A percentile compares a stretch with the other conserved stretches of the same genome.
Evolutionary conservation across 306 rosid genomes (phyloP).

Genomic region (Prunus mira): DNA sequence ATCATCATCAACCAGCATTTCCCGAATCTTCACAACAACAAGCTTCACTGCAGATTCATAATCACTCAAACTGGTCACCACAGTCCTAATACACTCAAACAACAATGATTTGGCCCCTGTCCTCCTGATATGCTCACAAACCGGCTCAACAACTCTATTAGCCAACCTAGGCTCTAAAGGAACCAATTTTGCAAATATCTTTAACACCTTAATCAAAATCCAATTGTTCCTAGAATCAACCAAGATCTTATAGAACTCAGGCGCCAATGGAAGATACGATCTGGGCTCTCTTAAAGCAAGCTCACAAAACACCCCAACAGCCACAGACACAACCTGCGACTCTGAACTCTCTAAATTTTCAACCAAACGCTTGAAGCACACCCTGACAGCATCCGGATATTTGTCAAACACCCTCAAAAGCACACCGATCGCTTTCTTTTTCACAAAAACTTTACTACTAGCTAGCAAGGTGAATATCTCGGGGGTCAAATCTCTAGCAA

Average conservation of each 20-base stretch:
- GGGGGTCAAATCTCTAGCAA: constrained; percentile 80
- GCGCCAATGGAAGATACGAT: constrained; percentile 85
- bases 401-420: constrained; percentile 68
- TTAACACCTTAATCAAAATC: constrained; percentile 78
- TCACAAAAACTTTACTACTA: constrained; percentile 49
- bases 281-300: constrained; percentile 60
- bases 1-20: constrained; percentile 73
- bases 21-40: constrained; percentile 57
- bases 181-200: constrained; percentile 73
- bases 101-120: constrained; percentile 71
- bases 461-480: constrained; percentile 68
- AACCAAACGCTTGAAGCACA: constrained; percentile 86
- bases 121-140: constrained; percentile 67
- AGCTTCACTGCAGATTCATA: constrained; percentile 71
- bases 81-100: constrained; percentile 84
- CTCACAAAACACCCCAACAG: constrained; percentile 85
- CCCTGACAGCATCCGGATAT: constrained; percentile 80
- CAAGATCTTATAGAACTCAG: constrained; percentile 73
- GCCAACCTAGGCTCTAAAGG: constrained; percentile 77
- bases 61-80: constrained; percentile 62
- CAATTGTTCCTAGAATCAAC: constrained; percentile 82
- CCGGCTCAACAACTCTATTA: constrained; percentile 69
- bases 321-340: constrained; percentile 53
- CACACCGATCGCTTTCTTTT: constrained; percentile 73
- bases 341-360: constrained; percentile 77